Percentiles rank a stretch among this genome's conserved stretches.
Conservation (phyloP, 2,329 filamentous ascomycete species). For the Exophiala lecanii-corni region DNA sequence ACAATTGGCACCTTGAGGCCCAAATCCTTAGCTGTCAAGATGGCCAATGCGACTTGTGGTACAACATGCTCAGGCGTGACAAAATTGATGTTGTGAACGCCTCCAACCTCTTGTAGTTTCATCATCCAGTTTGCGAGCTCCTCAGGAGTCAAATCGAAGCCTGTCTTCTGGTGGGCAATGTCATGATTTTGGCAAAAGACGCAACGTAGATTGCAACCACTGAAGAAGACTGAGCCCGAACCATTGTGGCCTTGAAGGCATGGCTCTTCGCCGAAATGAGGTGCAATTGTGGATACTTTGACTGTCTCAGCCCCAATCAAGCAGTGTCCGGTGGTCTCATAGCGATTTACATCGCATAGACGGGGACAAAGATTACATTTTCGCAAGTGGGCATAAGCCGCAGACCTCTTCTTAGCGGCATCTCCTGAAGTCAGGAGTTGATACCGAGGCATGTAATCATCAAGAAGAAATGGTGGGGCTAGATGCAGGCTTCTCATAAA, state of each 20-base stretch:
- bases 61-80: constrained; percentile 84
- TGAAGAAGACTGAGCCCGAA: constrained; percentile 77
- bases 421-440: constrained; percentile 63
- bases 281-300: constrained; percentile 79
- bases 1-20: constrained; percentile 70
- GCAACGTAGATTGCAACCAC: constrained; percentile 69
- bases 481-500: constrained; percentile 42
- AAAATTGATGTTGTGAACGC: constrained; percentile 85
- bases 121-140: constrained; percentile 77
- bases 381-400: constrained; percentile 68
- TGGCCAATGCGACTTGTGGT: constrained; percentile 72
- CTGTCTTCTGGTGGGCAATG: constrained; percentile 76
- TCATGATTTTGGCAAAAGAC: constrained; percentile 76
- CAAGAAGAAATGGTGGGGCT: constrained; percentile 64
- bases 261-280: constrained; percentile 80
- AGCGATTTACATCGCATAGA: constrained; percentile 74
- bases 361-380: constrained; percentile 80
- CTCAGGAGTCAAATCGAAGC: constrained; percentile 72
- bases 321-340: constrained; percentile 71
- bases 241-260: constrained; percentile 80
- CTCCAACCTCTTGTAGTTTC: constrained; percentile 73
- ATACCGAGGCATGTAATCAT: constrained; percentile 70
- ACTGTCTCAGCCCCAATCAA: constrained; percentile 67
- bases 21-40: constrained; percentile 66
- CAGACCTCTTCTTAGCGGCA: constrained; percentile 66